These are phyloP conservation scores for Phaeosphaeriaceae sp. DNA, from an alignment of 2,329 filamentous ascomycete genomes.

Conservation along the genomic window DNA sequence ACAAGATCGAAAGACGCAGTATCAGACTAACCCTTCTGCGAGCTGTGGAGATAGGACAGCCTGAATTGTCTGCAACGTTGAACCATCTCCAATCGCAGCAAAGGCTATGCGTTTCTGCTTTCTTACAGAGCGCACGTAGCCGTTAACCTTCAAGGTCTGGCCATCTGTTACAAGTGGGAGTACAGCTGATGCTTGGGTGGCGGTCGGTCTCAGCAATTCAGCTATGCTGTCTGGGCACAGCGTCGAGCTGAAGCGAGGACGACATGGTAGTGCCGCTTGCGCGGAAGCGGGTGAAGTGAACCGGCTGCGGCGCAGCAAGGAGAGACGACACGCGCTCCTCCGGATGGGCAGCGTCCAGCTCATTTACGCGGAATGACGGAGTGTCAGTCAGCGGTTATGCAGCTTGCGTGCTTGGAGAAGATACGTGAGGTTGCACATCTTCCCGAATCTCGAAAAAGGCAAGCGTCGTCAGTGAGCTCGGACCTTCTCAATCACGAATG, in stretches of 20 bases:
- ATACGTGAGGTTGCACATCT: slow-evolving; percentile 21
- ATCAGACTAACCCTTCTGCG: slow-evolving; percentile 71
- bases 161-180: slow-evolving; percentile 55
- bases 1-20: not conserved
- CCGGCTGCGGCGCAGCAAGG: slow-evolving; percentile 23
- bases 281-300: slow-evolving; percentile 22
- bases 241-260: slow-evolving; percentile 41
- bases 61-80: slow-evolving; percentile 79
- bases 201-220: slow-evolving; percentile 63
- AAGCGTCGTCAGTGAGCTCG: slow-evolving; percentile 7
- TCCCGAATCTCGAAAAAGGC: slow-evolving; percentile 18
- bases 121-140: slow-evolving; percentile 83
- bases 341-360: slow-evolving; percentile 31
- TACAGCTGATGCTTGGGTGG: slow-evolving; percentile 43
- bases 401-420: slow-evolving; percentile 21
- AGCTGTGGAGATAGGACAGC: slow-evolving; percentile 77
- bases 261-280: slow-evolving; percentile 24
- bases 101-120: slow-evolving; percentile 87
- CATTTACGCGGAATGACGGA: slow-evolving; percentile 37
- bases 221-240: slow-evolving; percentile 42
- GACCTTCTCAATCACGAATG: slow-evolving; percentile 10
- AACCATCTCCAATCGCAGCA: slow-evolving; percentile 86
- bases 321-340: slow-evolving; percentile 30
- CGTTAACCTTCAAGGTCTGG: slow-evolving; percentile 63
- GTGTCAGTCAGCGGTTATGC: slow-evolving; percentile 23